Evolutionary conservation across 2,329 filamentous ascomycete genomes (phyloP), one percentile per base, ranked within the genome.

Genomic region (Fusarium praegraminearum): DNA sequence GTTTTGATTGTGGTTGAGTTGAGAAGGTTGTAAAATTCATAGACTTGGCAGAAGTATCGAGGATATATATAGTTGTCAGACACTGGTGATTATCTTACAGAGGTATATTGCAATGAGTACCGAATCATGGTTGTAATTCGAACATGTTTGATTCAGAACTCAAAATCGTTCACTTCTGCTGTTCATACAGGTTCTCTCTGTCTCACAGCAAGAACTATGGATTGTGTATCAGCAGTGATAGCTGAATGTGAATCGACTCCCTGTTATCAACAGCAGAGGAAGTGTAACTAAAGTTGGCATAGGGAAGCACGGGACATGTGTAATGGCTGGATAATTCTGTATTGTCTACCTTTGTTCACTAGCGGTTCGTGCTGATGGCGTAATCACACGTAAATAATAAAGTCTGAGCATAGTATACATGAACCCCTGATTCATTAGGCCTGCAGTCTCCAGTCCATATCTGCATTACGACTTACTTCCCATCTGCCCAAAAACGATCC

Each of bases 401-500:
- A 41, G 3, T 41, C 38, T 12, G 13, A 24, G 20, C 1, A 15
- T 15, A 16, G 7, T 24, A 12, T 40, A 22, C n/a, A 22, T 40
- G 3, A 40, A 20, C 12, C n/a, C 8, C 36, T 45, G 18, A 15
- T 30, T 45, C 18, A 8, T 28, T 30, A 5, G 1, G 9, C 2
- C 9, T 6, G 2, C 3, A 1, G 2, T n/a, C 4, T 13, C 12
- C n/a, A 15, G 5, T 32, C 18, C 32, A 9, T 10, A 22, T 4
- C 1, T 1, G 1, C 4, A 24, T 4, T 12, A 18, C 1, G 6
- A 24, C 5, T 22, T n/a, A 65, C 24, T 40, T 60, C 2, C 47
- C 46, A 8, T 49, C 36, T 3, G 41, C 16, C 62, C 62, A 65
- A 8, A 65, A 65, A 3, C 53, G 49, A 9, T 65, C 62, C 10